phyloP scores from a whole-genome alignment of 805 yeast genomes.

The Alloascoidea hylecoeti region DNA sequence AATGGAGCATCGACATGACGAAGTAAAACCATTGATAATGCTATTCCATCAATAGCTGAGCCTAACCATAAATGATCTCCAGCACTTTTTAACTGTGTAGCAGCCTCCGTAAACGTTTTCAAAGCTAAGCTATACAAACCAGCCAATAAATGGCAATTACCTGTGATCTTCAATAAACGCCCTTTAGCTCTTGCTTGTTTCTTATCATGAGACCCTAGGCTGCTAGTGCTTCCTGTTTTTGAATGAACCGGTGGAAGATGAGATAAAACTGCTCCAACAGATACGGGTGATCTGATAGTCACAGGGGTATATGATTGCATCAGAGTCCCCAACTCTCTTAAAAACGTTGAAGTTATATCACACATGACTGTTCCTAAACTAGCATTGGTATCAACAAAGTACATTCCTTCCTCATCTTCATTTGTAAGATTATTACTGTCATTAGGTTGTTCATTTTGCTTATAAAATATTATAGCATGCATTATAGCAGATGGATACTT shows the following conservation, averaged over 20 bases:
- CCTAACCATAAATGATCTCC: slow-evolving; percentile 83
- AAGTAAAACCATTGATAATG: slow-evolving; percentile 47
- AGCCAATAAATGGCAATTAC: slow-evolving; percentile 63
- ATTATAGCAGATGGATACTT: slow-evolving; percentile 37
- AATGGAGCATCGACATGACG: slow-evolving; percentile 39
- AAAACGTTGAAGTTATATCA: slow-evolving; percentile 52
- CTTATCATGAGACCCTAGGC: neutral
- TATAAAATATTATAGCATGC: slow-evolving; percentile 16
- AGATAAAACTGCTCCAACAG: slow-evolving; percentile 26
- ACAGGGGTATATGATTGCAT: slow-evolving; percentile 68
- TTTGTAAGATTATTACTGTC: slow-evolving; percentile 7
- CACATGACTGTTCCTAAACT: slow-evolving; percentile 53
- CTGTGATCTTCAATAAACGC: slow-evolving; percentile 62
- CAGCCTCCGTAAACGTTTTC: slow-evolving; percentile 61
- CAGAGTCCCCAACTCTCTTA: slow-evolving; percentile 43
- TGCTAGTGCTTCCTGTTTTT: neutral
- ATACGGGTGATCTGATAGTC: slow-evolving; percentile 72
- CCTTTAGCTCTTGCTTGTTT: slow-evolving; percentile 41
- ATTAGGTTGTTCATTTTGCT: slow-evolving; percentile 9
- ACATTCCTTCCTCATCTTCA: slow-evolving; percentile 4
- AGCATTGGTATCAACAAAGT: slow-evolving; percentile 9
- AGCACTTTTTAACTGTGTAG: slow-evolving; percentile 37
- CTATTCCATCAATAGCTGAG: slow-evolving; percentile 72
- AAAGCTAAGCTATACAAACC: slow-evolving; percentile 69
- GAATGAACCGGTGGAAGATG: too few relatives aligned